A percentile compares a stretch with the other conserved stretches of the same genome.
Evolutionary conservation across 1,284 basidiomycete genomes (phyloP).

Genomic region (Trichosporon ovoides): DNA sequence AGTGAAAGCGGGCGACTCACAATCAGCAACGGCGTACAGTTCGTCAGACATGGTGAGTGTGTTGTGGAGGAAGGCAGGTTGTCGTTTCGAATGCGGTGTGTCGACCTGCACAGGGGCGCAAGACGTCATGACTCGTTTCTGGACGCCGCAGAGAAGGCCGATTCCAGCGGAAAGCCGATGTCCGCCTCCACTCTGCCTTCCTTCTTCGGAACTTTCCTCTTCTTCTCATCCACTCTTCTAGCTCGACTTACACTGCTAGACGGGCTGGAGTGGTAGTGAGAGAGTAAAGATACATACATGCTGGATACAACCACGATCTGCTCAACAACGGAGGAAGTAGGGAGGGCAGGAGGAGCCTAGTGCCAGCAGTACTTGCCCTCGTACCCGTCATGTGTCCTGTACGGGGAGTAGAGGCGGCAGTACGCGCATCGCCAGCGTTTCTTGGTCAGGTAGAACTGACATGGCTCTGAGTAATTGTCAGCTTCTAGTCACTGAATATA

Average conservation of each 20-base stretch:
- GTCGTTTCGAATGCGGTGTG: no score
- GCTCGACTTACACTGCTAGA: no score
- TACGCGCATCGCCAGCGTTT: neutral
- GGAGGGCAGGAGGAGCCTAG: no score
- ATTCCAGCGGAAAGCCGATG: neutral
- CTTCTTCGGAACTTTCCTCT: no score
- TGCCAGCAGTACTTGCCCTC: neutral
- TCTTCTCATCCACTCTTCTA: no score
- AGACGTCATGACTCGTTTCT: neutral
- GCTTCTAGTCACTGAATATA: no score
- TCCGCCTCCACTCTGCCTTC: neutral
- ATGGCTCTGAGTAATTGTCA: neutral
- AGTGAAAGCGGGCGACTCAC: slow-evolving; percentile 9
- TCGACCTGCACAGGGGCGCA: no score
- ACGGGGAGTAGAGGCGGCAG: neutral
- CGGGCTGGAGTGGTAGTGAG: no score
- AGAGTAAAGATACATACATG: no score
- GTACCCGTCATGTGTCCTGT: neutral
- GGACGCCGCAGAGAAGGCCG: neutral
- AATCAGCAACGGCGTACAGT: slow-evolving; percentile 29
- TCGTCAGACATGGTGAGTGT: neutral
- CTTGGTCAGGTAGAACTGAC: slow-evolving; percentile 3
- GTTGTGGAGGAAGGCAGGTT: neutral
- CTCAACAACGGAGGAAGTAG: no score
- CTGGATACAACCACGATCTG: no score